Evolutionary conservation across 768 basidiomycete species (phyloP).

Genomic region (Suillus americanus): DNA sequence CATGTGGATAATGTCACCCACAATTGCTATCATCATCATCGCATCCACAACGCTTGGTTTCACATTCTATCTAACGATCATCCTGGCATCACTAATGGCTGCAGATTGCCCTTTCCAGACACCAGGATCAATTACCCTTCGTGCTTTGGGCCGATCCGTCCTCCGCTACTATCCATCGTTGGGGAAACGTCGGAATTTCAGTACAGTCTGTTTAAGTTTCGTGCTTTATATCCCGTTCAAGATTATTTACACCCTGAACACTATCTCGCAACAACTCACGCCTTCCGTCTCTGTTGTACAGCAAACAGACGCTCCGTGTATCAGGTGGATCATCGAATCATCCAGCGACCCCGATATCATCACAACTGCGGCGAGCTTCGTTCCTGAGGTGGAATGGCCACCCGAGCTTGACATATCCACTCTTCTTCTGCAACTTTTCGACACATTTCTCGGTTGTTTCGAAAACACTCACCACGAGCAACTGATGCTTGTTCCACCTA

Average conservation of each 20-base stretch:
- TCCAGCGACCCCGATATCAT: slow-evolving; percentile 9
- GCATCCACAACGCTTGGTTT: not conserved
- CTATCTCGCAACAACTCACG: not conserved
- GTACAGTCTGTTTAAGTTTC: not conserved
- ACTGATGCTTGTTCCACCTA: not conserved
- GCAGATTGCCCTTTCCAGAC: slow-evolving; percentile 9
- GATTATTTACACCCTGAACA: not conserved
- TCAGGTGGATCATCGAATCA: slow-evolving; percentile 11
- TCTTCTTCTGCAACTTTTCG: slow-evolving; percentile 6
- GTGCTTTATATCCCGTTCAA: slow-evolving; percentile 6
- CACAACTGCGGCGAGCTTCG: slow-evolving; percentile 13
- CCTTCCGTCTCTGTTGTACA: not conserved
- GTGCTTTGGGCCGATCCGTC: not conserved
- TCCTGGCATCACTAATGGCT: slow-evolving; percentile 7
- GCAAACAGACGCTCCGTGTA: slow-evolving; percentile 3
- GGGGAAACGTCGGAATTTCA: not conserved
- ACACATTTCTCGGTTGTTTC: slow-evolving; percentile 11
- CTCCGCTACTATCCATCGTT: slow-evolving; percentile 1
- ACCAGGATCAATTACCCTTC: slow-evolving; percentile 1
- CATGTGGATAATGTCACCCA: not conserved
- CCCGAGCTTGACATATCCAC: slow-evolving; percentile 13
- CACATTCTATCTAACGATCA: slow-evolving; percentile 7
- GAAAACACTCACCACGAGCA: slow-evolving; percentile 6
- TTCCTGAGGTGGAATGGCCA: slow-evolving; percentile 16
- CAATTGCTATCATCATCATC: not conserved